phyloP scores from a whole-genome alignment of 805 yeast species.

The Maudiozyma pseudohumilis region DNA sequence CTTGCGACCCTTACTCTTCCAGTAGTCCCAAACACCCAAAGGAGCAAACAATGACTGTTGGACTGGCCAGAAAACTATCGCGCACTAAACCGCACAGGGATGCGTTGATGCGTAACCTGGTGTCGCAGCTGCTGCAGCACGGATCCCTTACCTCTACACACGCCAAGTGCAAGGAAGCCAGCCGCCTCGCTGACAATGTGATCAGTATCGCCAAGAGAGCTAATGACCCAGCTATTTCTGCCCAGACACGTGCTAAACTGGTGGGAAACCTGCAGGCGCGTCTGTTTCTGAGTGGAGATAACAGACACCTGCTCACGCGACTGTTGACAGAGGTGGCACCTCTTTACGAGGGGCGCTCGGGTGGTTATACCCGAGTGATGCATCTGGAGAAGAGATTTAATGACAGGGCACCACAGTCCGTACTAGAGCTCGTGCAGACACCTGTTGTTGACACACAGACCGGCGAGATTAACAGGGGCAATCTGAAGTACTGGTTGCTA shows the following conservation, averaged over 20 bases:
- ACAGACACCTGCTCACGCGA: constrained; percentile 47
- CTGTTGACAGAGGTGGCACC: constrained; percentile 53
- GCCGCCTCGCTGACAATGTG: constrained; percentile 50
- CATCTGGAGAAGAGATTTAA: constrained; percentile 78
- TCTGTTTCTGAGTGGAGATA: constrained; percentile 38
- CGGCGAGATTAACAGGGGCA: constrained; percentile 19
- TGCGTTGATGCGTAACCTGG: constrained; percentile 54
- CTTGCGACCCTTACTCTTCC: no score
- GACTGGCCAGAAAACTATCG: constrained; percentile 25
- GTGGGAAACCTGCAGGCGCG: constrained; percentile 30
- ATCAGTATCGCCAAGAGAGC: constrained; percentile 48
- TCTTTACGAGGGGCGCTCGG: constrained; percentile 52
- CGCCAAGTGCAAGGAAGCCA: constrained; percentile 66
- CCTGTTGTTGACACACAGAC: constrained; percentile 20
- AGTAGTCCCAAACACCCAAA: no score
- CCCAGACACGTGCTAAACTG: constrained; percentile 6
- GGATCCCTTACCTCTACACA: constrained; percentile 65
- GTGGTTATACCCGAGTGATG: constrained; percentile 82
- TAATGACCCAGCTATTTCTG: constrained; percentile 9
- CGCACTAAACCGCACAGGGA: constrained; percentile 43
- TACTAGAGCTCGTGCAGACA: constrained; percentile 77
- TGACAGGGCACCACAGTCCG: constrained; percentile 84
- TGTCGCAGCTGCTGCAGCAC: constrained; percentile 55
- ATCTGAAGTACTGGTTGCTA: constrained; percentile 26
- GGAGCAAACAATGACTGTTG: constrained; percentile 26